Conservation (phyloP, 495 filamentous ascomycete species). For the Pyrenula massariospora region DNA sequence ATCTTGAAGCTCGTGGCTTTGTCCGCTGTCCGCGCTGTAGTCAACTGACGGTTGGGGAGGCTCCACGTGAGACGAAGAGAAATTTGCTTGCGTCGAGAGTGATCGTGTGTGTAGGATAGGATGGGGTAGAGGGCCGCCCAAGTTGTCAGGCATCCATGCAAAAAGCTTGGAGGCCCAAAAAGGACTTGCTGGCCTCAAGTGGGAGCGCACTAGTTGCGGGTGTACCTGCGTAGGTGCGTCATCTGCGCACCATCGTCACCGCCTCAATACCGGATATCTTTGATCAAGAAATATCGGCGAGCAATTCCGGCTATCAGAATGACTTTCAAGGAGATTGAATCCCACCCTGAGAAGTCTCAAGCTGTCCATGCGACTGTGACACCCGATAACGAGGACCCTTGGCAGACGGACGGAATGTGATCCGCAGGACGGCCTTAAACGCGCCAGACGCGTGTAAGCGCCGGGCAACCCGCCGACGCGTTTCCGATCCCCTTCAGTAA, state of each 20-base stretch:
- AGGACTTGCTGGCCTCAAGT: constrained; percentile 16
- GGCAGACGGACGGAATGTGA: not conserved
- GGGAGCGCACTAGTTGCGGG: not conserved
- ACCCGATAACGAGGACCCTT: not conserved
- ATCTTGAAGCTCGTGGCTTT: not conserved
- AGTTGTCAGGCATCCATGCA: constrained; percentile 18
- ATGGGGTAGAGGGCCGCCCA: not conserved
- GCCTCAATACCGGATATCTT: not conserved
- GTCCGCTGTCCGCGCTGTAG: not conserved
- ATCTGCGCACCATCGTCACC: constrained; percentile 6
- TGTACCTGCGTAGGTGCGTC: not conserved
- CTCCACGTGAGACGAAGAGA: not conserved
- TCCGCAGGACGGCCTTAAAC: not conserved
- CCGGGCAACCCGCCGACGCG: not conserved
- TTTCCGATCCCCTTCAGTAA: not conserved
- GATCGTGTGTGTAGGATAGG: not conserved
- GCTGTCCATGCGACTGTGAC: no score
- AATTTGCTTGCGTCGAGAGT: not conserved
- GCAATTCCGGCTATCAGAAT: no score
- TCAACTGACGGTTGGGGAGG: not conserved
- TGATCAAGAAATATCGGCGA: not conserved
- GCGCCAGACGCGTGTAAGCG: not conserved
- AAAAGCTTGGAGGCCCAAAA: constrained; percentile 3
- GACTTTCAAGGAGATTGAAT: no score
- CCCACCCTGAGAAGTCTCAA: no score